Evolutionary conservation across 805 yeast genomes (phyloP), one percentile per base, ranked within the genome.

Genomic region (Zygotorulaspora sp.): DNA sequence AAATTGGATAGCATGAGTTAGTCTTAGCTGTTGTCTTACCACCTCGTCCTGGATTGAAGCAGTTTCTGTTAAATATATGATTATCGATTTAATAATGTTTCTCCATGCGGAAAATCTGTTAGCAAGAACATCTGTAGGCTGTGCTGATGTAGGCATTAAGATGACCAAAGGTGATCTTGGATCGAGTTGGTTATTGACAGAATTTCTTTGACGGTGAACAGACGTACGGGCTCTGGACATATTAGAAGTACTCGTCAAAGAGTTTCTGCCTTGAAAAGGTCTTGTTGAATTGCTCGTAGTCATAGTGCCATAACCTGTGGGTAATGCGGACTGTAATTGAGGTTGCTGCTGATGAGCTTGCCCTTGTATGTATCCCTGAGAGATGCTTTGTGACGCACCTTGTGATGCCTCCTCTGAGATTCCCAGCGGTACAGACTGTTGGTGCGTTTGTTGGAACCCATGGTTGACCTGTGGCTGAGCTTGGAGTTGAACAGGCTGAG

Each of bases 11-110:
- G 95, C 87, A 57, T 86, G 89, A 43, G 86, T 84, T 30, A 88
- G 70, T 35, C 95, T 68, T 35, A 80, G 63, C 49, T 86, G 92
- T 53, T 86, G 95, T 42, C 95, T 76, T 23, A 84, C 79, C 12
- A 86, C 74, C 56, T 89, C 96, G 60, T 89, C 96, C 57, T 88
- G 92, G 40, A 85, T 89, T 10, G 83, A 74, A 7, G 86, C 87
- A 26, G 78, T 80, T 53, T 88, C 96, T 44, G 74, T 75, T 45
- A 90, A 68, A 55, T 90, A 90, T 32, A 72, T 75, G 14, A 85
- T 71, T 39, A 90, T 64, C 23, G 90, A 81, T 44, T 79, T 77
- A 40, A 88, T 78, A 38, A 89, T 77, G 27, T 75, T 72, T 41
- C 96, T 70, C 96, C 97, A 90, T 2, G 94, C 82, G 34, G 79